A percentile compares a stretch with the other conserved stretches of the same genome.
phyloP scores from a whole-genome alignment of 2,329 filamentous ascomycete species.

The Lasiodiplodia citricola region DNA sequence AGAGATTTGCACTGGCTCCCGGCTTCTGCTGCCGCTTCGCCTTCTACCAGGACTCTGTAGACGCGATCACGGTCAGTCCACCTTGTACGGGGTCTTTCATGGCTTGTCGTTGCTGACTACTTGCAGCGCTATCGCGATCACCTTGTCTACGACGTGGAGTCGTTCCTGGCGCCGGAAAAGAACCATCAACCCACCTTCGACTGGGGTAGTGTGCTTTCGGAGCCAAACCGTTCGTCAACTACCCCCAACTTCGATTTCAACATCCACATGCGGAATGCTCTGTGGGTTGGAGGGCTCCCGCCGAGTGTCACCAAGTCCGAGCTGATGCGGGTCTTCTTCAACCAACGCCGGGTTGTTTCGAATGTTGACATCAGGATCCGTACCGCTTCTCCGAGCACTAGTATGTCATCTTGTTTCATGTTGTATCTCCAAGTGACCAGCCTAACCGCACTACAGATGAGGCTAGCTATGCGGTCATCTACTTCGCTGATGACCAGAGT shows the following conservation, averaged over 20 bases:
- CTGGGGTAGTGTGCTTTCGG: neutral
- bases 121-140: neutral
- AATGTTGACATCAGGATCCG: conserved; percentile 11
- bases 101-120: neutral
- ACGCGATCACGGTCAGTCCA: conserved; percentile 14
- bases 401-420: neutral
- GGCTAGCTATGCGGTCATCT: conserved; percentile 7
- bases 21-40: conserved; percentile 13
- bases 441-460: neutral
- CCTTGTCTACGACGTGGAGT: conserved; percentile 9
- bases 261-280: neutral
- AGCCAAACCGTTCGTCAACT: neutral
- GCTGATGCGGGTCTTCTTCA: conserved; percentile 1
- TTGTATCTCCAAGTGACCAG: neutral
- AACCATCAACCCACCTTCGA: neutral
- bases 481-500: neutral
- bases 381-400: neutral
- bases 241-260: neutral
- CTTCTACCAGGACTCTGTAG: conserved; percentile 18
- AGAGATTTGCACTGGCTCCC: neutral
- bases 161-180: neutral
- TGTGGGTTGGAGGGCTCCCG: conserved; percentile 19
- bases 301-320: conserved; percentile 8
- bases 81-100: neutral
- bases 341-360: neutral